These are phyloP conservation scores for Elasticomyces elasticus DNA, from an alignment of 495 filamentous ascomycete genomes.

Conservation along the genomic window DNA sequence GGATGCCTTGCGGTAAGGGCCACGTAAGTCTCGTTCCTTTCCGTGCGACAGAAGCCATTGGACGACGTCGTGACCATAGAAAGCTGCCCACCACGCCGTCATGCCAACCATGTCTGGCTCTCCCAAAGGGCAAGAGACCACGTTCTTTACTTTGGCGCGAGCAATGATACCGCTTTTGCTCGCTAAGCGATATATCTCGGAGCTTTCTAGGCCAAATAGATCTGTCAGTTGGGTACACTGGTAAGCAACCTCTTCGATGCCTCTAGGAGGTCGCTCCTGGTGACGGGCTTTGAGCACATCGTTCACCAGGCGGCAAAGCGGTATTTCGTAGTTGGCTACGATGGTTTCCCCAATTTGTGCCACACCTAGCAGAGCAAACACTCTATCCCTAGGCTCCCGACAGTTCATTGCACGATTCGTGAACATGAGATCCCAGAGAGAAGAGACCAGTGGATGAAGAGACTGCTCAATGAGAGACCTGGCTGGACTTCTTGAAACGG, in stretches of 20 bases:
- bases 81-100: not conserved
- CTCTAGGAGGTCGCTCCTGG: not conserved
- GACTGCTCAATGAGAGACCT: not conserved
- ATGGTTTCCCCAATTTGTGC: not conserved
- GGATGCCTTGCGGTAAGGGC: too few species aligned
- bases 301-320: not conserved
- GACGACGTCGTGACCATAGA: not conserved
- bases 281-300: not conserved
- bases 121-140: not conserved
- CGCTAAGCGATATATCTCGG: not conserved
- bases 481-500: not conserved
- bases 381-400: not conserved
- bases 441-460: not conserved
- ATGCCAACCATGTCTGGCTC: not conserved
- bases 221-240: not conserved
- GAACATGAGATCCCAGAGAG: not conserved
- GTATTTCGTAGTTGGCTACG: not conserved
- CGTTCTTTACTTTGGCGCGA: not conserved
- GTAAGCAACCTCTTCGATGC: not conserved
- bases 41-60: too few species aligned
- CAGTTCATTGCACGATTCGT: not conserved
- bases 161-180: not conserved
- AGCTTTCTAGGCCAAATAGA: not conserved
- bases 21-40: too few species aligned
- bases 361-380: not conserved